phyloP scores from a whole-genome alignment of 208 protist genomes.

The Plasmodiophora brassicae region DNA sequence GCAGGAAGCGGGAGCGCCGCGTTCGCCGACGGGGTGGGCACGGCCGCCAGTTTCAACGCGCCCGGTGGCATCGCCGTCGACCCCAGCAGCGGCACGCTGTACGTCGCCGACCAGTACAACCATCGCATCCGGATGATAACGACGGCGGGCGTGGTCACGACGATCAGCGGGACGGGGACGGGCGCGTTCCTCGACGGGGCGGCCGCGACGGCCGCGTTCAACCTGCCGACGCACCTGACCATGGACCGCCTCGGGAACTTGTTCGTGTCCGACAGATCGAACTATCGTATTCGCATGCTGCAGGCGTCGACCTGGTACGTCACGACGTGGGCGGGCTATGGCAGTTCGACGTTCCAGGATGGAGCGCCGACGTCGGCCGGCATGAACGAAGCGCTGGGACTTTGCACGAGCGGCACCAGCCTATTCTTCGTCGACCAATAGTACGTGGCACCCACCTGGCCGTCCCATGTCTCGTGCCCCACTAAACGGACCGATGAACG shows the following conservation, averaged over 20 bases:
- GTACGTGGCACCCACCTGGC: no score
- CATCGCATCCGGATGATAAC: constrained; percentile 9
- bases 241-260: background rate
- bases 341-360: no score
- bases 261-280: constrained; percentile 25
- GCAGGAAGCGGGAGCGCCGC: background rate
- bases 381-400: no score
- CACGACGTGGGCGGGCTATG: constrained; percentile 19
- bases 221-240: background rate
- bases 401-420: no score
- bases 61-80: constrained; percentile 3
- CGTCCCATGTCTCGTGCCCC: no score
- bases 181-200: background rate
- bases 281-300: constrained; percentile 15
- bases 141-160: background rate
- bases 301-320: background rate
- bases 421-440: no score
- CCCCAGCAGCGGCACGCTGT: background rate
- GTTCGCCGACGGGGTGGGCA: background rate
- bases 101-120: no score
- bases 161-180: background rate
- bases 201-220: constrained; percentile 18
- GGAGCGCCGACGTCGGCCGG: no score
- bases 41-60: constrained; percentile 13
- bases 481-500: no score